Base-by-base conservation (phyloP, 2,329 filamentous ascomycete species). In the Sporothrix brasiliensis region DNA sequence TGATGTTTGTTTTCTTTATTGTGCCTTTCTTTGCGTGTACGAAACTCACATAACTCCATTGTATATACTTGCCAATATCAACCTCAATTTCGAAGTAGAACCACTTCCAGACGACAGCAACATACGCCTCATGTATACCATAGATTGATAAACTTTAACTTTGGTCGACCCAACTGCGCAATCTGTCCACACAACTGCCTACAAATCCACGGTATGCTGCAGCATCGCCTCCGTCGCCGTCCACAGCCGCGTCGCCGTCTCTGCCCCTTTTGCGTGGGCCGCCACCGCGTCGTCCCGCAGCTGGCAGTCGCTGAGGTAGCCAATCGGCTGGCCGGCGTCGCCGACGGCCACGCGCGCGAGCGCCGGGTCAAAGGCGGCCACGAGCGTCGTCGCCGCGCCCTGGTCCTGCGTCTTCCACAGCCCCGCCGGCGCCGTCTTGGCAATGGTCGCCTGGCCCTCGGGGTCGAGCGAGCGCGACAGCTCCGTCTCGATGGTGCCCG, bases 221-320 rank as follows among this genome's bases (percentile, higher is more conserved):
- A 75, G 27, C 54, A 75, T 70, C 5, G 61, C 60, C 74, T 85
- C 83, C 60, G 81, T 84, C 58, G 84, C 72, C 67, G 79, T 78
- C 82, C 83, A 85, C 47, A 84, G 71, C 67, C 77, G 79, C 50
- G 82, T 80, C 0, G 80, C 81, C n/a, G 77, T 74, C 7, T 79
- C 79, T 0, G 77, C 75, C 11, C 80, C 78, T 2, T 70, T 76
- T 14, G 78, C 78, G 74, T 81, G 76, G 10, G 72, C 67, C 0
- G 67, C 73, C 0, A 76, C 73, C 52, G 80, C 74, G 1, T 75
- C 74, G 4, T 74, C 74, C 7, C 67, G 69, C n/a, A 83, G 74
- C 67, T 81, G 80, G 72, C 80, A 81, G 71, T 83, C 80, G 44
- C 76, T 74, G 24, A 85, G 75, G 71, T 81, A 84, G 9, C 79